phyloP scores from a whole-genome alignment of 225 moss, liverwort and hornwort species.

The Neckera pumila region DNA sequence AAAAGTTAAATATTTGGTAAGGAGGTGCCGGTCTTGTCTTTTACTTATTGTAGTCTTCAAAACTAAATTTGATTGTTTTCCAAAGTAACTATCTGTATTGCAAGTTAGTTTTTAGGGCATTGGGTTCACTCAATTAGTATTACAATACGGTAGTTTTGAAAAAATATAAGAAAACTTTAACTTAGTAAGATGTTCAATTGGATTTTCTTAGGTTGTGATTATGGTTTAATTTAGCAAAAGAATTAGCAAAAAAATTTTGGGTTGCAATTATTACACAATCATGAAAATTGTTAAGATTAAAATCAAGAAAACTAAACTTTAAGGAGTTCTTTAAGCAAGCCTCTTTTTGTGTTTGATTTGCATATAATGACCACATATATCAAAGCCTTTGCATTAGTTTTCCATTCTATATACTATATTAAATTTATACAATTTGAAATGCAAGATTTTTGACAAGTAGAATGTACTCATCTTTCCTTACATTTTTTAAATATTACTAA shows the following conservation, averaged over 20 bases:
- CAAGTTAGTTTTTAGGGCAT: neutral
- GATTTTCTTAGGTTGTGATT: too few relatives aligned
- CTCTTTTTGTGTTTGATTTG: too few relatives aligned
- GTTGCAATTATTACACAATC: neutral
- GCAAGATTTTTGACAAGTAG: neutral
- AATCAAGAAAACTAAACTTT: neutral
- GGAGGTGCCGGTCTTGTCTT: rapidly evolving
- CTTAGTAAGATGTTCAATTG: too few relatives aligned
- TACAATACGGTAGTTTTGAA: too few relatives aligned
- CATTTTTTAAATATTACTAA: neutral
- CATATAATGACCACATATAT: neutral
- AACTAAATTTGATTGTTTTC: neutral
- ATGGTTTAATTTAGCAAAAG: neutral
- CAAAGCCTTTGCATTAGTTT: neutral
- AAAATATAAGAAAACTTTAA: neutral
- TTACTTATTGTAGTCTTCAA: neutral
- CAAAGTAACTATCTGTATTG: neutral
- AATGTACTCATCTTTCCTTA: neutral
- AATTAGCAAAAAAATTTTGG: neutral
- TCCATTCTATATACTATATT: neutral
- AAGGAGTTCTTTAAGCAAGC: neutral
- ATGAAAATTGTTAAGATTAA: neutral
- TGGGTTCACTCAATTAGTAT: neutral
- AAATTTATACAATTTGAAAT: neutral
- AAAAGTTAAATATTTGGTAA: neutral